Base-by-base conservation (phyloP, 1,139 yeast species). In the Spathaspora sp. region DNA sequence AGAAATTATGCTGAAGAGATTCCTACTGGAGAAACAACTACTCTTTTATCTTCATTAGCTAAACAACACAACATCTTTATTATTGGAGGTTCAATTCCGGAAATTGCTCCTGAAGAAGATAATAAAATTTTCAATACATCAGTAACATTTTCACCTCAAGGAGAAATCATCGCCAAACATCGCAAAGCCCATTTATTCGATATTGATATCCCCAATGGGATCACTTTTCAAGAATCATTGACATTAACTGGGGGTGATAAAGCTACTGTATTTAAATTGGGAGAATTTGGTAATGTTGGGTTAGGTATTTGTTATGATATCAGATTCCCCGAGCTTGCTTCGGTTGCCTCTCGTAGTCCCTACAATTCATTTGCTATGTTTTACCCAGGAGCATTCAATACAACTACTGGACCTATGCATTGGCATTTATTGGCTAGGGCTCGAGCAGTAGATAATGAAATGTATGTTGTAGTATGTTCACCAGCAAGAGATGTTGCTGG, bases 311-410 rank as follows among this genome's bases (percentile, higher is more conserved):
- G 97, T 65, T 91, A 91, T 64, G 98, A 91, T 60, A 82, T 91
- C 56, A 74, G 98, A 54, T 91, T 91, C 71, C 97, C 96, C 0
- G 97, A 91, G 64, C 74, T 90, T 53, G 96, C 97, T 1, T 78
- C 83, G 55, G 75, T 85, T 18, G 90, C 95, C 7, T 82, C 95
- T 3, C 78, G 97, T 53, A 64, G 71, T 34, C 79, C 82, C n/a
- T 54, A 67, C 49, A 81, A 82, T 47, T 84, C 96, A 0, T 89
- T 89, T 67, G 95, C 95, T 33, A 86, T 90, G 93, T 75, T 89
- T 45, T 90, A 89, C 56, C 98, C 98, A 0, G 96, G 97, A 45
- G 98, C 98, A 0, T 91, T 91, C 72, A 91, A 91, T 71, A 88
- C 96, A 18, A 89, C 93, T 26, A 91, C 98, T 0, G 98, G 98